phyloP scores from a whole-genome alignment of 2,329 filamentous ascomycete species.

The Pseudocercospora fuligena region DNA sequence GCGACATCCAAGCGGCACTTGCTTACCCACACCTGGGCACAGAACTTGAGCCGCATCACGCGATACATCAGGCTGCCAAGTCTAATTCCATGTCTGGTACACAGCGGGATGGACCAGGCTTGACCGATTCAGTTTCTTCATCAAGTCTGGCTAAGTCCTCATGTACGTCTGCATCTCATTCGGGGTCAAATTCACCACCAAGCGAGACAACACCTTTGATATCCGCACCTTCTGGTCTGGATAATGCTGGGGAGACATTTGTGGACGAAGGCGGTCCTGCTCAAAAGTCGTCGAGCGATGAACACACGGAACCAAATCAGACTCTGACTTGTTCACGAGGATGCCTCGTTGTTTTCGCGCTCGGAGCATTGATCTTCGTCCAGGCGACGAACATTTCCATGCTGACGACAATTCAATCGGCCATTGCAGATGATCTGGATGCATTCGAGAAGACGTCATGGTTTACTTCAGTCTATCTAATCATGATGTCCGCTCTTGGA shows the following conservation, averaged over 20 bases:
- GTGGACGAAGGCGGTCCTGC: not conserved
- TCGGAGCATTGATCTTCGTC: slow-evolving; percentile 42
- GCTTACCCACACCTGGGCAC: not conserved
- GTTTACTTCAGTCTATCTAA: slow-evolving; percentile 81
- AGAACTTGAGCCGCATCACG: not conserved
- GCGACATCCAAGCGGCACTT: not conserved
- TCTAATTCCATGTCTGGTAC: not conserved
- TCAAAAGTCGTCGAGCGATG: not conserved
- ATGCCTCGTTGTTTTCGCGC: slow-evolving; percentile 28
- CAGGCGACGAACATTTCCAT: slow-evolving; percentile 73
- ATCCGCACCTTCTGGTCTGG: not conserved
- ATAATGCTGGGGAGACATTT: not conserved
- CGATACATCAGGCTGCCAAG: not conserved
- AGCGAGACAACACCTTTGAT: slow-evolving; percentile 9
- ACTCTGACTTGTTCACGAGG: slow-evolving; percentile 28
- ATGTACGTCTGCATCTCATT: not conserved
- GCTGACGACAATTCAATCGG: slow-evolving; percentile 79
- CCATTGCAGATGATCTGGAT: slow-evolving; percentile 74
- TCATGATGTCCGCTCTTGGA: slow-evolving; percentile 63
- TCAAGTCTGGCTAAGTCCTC: not conserved
- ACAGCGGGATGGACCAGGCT: not conserved
- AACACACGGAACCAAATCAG: slow-evolving; percentile 33
- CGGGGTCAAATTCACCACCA: not conserved
- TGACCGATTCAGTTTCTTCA: not conserved
- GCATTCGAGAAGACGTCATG: slow-evolving; percentile 75